Base-by-base conservation (phyloP, 2,329 filamentous ascomycete species). In the Colletotrichum higginsianum region DNA sequence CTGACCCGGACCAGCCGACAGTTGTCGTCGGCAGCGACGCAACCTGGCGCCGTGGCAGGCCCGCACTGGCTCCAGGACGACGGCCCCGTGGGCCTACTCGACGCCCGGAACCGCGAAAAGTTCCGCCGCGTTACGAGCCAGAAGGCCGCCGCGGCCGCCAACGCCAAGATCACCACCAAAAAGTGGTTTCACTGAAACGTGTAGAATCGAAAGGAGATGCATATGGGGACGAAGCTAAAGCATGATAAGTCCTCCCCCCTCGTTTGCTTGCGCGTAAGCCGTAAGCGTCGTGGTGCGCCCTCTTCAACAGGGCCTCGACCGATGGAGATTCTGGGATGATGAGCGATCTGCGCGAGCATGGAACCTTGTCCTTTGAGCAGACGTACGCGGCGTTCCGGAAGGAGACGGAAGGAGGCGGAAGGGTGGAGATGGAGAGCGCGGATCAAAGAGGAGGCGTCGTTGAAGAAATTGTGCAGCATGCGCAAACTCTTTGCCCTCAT, bases 71-170 rank as follows among this genome's bases (percentile, higher is more conserved):
- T 83, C 77, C 80, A 83, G 23, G 85, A 87, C 69, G 86, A 87
- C 66, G 83, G 85, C 35, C 84, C 87, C 26, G 82, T 86, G 30
- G 85, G 85, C 12, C 79, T 89, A 18, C 79, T 89, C 12, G 87
- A 90, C 73, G 84, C 86, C 26, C 82, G 86, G 67, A 88, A 88
- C 78, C 83, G 87, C 18, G 88, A 90, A 80, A 84, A 87, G 80
- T 76, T 89, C 72, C 82, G 87, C 56, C 81, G 87, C 61, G 83
- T 88, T 67, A 86, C 88, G 75, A 71, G 60, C 26, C 68, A 71
- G 49, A 71, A 71, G 58, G 68, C 68, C 2, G 68, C 68, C 8
- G 66, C 66, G 16, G 68, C 84, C 0, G 76, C 82, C 4, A 86
- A 84, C 76, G 84, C 91, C 5, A 94, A 91, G 76, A 74, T 77